Conservation (phyloP, 2,329 filamentous ascomycete genomes). For the Huntiella bhutanensis region DNA sequence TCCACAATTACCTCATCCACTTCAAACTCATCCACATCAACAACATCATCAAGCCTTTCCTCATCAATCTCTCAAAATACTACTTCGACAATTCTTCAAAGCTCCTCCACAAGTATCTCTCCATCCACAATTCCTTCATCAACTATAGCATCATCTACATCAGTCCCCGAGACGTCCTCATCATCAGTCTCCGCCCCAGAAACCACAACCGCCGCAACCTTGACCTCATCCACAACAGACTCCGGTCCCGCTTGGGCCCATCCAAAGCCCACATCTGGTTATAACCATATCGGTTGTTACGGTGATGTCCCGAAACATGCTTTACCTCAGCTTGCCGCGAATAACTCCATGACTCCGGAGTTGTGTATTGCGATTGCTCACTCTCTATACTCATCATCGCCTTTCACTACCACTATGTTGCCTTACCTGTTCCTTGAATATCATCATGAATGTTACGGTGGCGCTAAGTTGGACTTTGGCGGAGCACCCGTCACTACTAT, state of each 20-base stretch:
- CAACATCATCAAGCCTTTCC: neutral
- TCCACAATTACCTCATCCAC: neutral
- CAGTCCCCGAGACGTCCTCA: neutral
- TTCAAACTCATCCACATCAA: neutral
- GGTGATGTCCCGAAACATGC: slow-evolving; percentile 16
- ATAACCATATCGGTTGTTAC: slow-evolving; percentile 18
- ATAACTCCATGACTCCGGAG: slow-evolving; percentile 19
- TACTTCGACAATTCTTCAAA: neutral
- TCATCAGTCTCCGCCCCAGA: too few species aligned
- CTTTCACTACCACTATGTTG: slow-evolving; percentile 15
- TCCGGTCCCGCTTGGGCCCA: slow-evolving; percentile 7
- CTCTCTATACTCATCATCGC: slow-evolving; percentile 15
- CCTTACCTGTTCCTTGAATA: slow-evolving; percentile 18
- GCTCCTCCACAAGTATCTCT: neutral
- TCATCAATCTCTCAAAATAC: neutral
- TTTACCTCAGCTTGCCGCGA: slow-evolving; percentile 17
- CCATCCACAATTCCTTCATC: slow-evolving; percentile 8
- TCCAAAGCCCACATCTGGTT: slow-evolving; percentile 15
- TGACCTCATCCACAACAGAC: too few species aligned
- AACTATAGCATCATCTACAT: neutral
- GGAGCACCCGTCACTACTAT: slow-evolving; percentile 15
- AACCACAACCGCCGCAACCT: neutral
- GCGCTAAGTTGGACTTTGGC: slow-evolving; percentile 14
- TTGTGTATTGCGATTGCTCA: slow-evolving; percentile 19
- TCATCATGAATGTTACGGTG: slow-evolving; percentile 19